Percentiles rank a stretch among this genome's conserved stretches.
These are phyloP conservation scores for Sordaria brevicollis DNA, from an alignment of 495 filamentous ascomycete species.

Conservation along the genomic window DNA sequence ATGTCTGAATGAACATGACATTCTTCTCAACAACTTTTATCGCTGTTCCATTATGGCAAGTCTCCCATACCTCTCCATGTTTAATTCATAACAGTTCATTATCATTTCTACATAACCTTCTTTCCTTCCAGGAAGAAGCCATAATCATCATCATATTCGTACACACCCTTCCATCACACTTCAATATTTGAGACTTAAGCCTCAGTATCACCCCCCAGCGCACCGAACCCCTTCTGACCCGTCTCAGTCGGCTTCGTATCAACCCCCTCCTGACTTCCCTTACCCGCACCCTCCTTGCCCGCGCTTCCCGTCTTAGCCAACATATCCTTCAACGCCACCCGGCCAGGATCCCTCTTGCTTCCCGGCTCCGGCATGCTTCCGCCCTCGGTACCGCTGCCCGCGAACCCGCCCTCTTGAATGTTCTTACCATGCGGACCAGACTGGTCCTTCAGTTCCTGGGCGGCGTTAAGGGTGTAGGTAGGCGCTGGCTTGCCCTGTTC, in stretches of 20 bases:
- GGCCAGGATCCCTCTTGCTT: slow-evolving; percentile 26
- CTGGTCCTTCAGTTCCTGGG: slow-evolving; percentile 7
- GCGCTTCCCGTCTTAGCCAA: background rate
- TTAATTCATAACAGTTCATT: background rate
- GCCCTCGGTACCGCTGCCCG: slow-evolving; percentile 21
- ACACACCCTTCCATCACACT: background rate
- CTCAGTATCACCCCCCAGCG: slow-evolving; percentile 4
- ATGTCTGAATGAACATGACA: background rate
- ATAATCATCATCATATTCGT: background rate
- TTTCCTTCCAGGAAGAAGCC: background rate
- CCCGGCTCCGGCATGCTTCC: slow-evolving; percentile 26
- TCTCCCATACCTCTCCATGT: background rate
- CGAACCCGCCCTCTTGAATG: slow-evolving; percentile 24
- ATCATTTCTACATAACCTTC: background rate
- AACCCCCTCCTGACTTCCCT: slow-evolving; percentile 5
- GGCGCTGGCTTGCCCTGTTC: slow-evolving; percentile 19
- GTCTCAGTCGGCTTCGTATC: background rate
- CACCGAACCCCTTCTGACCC: slow-evolving; percentile 12
- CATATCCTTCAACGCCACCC: slow-evolving; percentile 16
- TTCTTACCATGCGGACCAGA: slow-evolving; percentile 31
- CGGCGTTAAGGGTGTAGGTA: slow-evolving; percentile 15
- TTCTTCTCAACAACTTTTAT: too few relatives aligned
- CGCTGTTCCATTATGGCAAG: background rate
- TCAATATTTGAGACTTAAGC: background rate
- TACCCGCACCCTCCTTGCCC: background rate